Conservation (phyloP, 805 yeast genomes). For the Ogataea ganodermae region DNA sequence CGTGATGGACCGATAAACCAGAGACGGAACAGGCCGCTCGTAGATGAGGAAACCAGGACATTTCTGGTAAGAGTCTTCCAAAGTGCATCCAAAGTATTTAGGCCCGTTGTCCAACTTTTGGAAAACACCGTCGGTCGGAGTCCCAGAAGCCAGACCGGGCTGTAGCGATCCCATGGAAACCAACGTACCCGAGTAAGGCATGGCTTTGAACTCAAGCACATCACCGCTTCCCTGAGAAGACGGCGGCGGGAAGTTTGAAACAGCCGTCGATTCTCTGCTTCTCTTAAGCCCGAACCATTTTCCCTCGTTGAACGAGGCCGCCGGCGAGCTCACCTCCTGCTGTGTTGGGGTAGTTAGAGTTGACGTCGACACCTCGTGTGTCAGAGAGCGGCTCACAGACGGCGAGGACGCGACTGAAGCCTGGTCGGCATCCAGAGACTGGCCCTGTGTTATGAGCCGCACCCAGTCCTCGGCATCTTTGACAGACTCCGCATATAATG, state of each 20-base stretch:
- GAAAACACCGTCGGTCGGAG: slow-evolving; percentile 20
- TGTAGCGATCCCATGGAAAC: slow-evolving; percentile 17
- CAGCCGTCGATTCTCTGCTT: slow-evolving; percentile 17
- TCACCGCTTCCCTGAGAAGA: slow-evolving; percentile 14
- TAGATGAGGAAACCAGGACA: slow-evolving; percentile 49
- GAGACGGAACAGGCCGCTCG: slow-evolving; percentile 62
- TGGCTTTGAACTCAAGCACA: slow-evolving; percentile 35
- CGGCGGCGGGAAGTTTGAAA: slow-evolving; percentile 14
- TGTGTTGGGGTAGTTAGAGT: slow-evolving; percentile 16
- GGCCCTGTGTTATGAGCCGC: slow-evolving; percentile 19
- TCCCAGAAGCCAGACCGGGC: not conserved
- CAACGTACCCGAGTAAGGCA: slow-evolving; percentile 34
- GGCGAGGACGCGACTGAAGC: slow-evolving; percentile 21
- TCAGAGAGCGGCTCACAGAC: slow-evolving; percentile 8
- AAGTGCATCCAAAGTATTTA: slow-evolving; percentile 63
- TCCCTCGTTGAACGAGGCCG: slow-evolving; percentile 21
- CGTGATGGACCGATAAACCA: slow-evolving; percentile 73
- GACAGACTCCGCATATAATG: slow-evolving; percentile 78
- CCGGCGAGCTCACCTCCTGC: slow-evolving; percentile 10
- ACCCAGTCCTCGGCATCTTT: slow-evolving; percentile 48
- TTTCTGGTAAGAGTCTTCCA: slow-evolving; percentile 51
- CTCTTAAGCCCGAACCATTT: slow-evolving; percentile 27
- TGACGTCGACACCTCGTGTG: slow-evolving; percentile 12
- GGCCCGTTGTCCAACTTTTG: slow-evolving; percentile 25
- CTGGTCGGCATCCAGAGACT: slow-evolving; percentile 17